Evolutionary conservation across 345 rosid species (phyloP), one percentile per base, ranked within the genome.

Genomic region (Trapa bicornis): DNA sequence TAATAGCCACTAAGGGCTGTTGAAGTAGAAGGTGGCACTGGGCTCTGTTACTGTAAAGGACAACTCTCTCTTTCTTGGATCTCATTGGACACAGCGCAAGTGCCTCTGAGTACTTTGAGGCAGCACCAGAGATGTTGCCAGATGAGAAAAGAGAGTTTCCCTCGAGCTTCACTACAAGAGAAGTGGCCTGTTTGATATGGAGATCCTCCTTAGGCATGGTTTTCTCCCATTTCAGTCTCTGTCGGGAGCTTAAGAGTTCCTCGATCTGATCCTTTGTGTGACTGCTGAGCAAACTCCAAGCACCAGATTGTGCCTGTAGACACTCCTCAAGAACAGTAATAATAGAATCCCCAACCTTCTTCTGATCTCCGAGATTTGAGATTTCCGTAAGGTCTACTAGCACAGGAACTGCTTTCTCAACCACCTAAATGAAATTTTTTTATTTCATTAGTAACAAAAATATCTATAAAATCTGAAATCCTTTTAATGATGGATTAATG

Each of bases 91-190:
- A 94, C 52, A 94, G 65, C 6, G 86, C 78, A 79, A 94, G 75
- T 9, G 99, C 97, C 77, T 91, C 99, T 0, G 99, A 94, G 79
- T 91, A 94, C 62, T 94, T 94, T 29, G 83, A 83, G 14, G 96
- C 89, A 36, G 97, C 99, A 39, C 87, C 96, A 0, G 97, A 71
- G 14, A 94, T 91, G 70, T 94, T 91, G 73, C 97, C 96, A 13
- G 97, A 87, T 0, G 99, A 94, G 75, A 94, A 91, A 5, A 94
- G 84, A 65, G 97, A 91, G 75, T 94, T 91, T 45, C 99, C 99
- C 87, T 94, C 99, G 15, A 94, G 96, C 81, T 94, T 94, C 68
- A 91, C 96, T 50, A 89, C 97, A 54, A 91, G 76, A 3, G 96
- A 87, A 0, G 97, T 92, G 37, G 99, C 99, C 74, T 94, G 99